Percentiles rank a stretch among this genome's conserved stretches.
Evolutionary conservation across 345 rosid species (phyloP).

Genomic region (Bruguiera sexangula): DNA sequence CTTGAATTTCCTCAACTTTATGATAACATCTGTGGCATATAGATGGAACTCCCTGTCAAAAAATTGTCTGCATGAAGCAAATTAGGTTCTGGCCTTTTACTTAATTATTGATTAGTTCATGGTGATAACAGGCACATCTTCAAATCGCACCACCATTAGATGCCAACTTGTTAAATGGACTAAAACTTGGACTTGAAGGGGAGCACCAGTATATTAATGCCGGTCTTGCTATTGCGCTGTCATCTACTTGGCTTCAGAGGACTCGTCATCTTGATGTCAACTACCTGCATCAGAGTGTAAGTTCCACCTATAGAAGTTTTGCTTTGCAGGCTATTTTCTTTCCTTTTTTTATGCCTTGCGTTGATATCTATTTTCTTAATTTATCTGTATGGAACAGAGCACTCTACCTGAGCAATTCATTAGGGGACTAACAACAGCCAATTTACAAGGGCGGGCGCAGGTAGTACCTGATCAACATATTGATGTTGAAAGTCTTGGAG

Average conservation of each 20-base stretch:
- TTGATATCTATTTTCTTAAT: constrained; percentile 4
- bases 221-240: constrained; percentile 78
- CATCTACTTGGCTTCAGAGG: constrained; percentile 75
- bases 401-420: constrained; percentile 75
- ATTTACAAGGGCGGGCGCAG: constrained; percentile 95
- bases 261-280: constrained; percentile 56
- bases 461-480: constrained; percentile 58
- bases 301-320: constrained; percentile 9
- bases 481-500: constrained; percentile 45
- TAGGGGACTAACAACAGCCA: constrained; percentile 74
- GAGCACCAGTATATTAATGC: constrained; percentile 94
- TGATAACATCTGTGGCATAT: too few species aligned
- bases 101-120: not conserved
- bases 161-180: constrained; percentile 52
- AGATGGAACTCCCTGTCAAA: too few species aligned
- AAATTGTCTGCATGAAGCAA: too few species aligned
- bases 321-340: not conserved
- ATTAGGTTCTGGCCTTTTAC: not conserved
- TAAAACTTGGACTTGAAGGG: constrained; percentile 83
- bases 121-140: constrained; percentile 61
- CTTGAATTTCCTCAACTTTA: too few species aligned
- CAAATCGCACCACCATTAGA: constrained; percentile 63
- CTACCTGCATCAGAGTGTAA: constrained; percentile 53
- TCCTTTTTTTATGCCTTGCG: not conserved
- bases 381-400: constrained; percentile 43